Base-by-base conservation (phyloP, 169 alveolate species). In the Plasmodium chabaudi region DNA sequence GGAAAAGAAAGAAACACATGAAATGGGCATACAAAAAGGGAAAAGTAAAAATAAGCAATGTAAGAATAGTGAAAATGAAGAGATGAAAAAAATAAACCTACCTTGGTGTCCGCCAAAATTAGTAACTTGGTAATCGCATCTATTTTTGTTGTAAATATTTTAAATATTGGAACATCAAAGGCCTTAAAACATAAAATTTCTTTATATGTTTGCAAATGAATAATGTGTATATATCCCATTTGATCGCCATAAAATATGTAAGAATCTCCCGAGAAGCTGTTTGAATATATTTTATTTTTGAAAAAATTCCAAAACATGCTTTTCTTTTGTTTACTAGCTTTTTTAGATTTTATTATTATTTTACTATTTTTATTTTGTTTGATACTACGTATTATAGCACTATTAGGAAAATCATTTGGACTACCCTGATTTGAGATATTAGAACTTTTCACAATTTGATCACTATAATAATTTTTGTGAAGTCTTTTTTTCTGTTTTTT, bases 231-330 rank as follows among this genome's bases (percentile, higher is more conserved):
- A 57, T 75, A 75, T n/a, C 88, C 88, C 27, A 63, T 4, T 19
- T 57, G 88, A 23, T 75, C 88, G 0, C 88, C 88, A 75, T 75
- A 75, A 75, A 75, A 75, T 17, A 75, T 67, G 55, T 75, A 75
- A 9, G 88, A 74, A 61, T 75, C 77, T 34, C 34, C 51, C 1
- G 88, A 75, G n/a, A 75, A 75, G 57, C 23, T 44, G 63, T 64
- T 27, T 49, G 88, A 34, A 55, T 56, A 53, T 1, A 63, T 34
- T 51, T 75, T 75, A n/a, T 75, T 64, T 51, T 75, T 49, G 12
- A 75, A 75, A 1, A 75, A 57, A n/a, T 51, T 67, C 88, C 88
- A 61, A 64, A 75, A 75, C 15, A 61, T 51, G 0, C 44, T 57
- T 75, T 63, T 75, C 23, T 47, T 75, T 46, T 51, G 25, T 12